Evolutionary conservation across 441 rosid genomes (phyloP).

Genomic region (Gossypium davidsonii): DNA sequence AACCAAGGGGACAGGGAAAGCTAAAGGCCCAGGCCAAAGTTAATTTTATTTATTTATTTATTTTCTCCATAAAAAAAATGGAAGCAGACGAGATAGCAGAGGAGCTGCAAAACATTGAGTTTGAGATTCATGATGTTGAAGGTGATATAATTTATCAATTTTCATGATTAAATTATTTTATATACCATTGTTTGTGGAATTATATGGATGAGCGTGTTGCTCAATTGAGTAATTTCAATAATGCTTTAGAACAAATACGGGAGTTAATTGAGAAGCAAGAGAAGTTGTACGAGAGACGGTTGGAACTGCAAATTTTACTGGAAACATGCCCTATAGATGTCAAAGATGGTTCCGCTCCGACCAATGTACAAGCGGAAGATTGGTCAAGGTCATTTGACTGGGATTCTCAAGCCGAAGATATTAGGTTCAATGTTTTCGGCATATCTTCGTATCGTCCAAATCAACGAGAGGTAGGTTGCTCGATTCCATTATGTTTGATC

Average conservation of each 20-base stretch:
- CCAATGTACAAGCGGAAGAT: slow-evolving; percentile 27
- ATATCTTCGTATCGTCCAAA: slow-evolving; percentile 75
- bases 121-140: slow-evolving; percentile 52
- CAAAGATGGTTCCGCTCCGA: slow-evolving; percentile 22
- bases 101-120: slow-evolving; percentile 47
- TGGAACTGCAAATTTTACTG: slow-evolving; percentile 54
- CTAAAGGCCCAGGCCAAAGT: not conserved
- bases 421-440: slow-evolving; percentile 76
- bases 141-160: slow-evolving; percentile 24
- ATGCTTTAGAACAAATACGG: slow-evolving; percentile 52
- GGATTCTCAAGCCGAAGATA: slow-evolving; percentile 79
- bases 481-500: not conserved
- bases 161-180: not conserved
- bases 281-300: slow-evolving; percentile 58
- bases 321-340: slow-evolving; percentile 40
- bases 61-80: slow-evolving; percentile 21
- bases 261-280: slow-evolving; percentile 67
- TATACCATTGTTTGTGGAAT: not conserved
- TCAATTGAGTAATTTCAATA: slow-evolving; percentile 3
- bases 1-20: not conserved
- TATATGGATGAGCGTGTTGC: slow-evolving; percentile 5
- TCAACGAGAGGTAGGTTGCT: slow-evolving; percentile 66
- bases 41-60: not conserved
- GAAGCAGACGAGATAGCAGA: slow-evolving; percentile 39
- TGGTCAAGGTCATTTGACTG: slow-evolving; percentile 79